Evolutionary conservation across 169 alveolate genomes (phyloP).

Genomic region (Eimeria necatrix): DNA sequence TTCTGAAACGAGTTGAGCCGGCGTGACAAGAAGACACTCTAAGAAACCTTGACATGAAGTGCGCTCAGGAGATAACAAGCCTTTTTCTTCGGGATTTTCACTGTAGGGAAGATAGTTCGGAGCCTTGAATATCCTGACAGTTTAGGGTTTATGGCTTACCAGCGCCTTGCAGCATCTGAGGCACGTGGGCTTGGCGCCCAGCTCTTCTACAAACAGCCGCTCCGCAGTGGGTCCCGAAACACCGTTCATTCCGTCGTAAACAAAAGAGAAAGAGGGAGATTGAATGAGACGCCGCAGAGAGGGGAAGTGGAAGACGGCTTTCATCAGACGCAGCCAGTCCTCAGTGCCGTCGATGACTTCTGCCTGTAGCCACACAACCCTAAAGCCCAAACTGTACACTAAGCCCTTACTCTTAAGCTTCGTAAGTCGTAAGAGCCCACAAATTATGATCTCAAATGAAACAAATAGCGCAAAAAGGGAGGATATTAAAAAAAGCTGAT

Average conservation of each 20-base stretch:
- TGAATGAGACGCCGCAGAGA: conserved; percentile 85
- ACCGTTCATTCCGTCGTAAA: conserved; percentile 95
- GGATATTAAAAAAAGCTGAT: too few species aligned
- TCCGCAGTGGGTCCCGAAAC: conserved; percentile 96
- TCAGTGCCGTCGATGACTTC: conserved; percentile 92
- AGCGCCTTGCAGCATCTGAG: conserved; percentile 40
- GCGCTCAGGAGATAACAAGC: too few species aligned
- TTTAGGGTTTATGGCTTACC: background rate
- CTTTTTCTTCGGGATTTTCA: too few species aligned
- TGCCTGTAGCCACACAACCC: conserved; percentile 79
- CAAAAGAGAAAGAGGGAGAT: conserved; percentile 91
- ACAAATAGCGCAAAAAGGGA: background rate
- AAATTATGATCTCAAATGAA: too few species aligned
- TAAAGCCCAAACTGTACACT: too few species aligned
- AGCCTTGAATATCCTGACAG: too few species aligned
- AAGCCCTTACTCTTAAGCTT: too few species aligned
- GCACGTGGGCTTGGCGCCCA: conserved; percentile 84
- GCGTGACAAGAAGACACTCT: too few species aligned
- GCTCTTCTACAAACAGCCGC: conserved; percentile 89
- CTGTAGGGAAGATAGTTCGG: too few species aligned
- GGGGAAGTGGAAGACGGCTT: conserved; percentile 93
- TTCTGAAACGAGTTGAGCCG: background rate
- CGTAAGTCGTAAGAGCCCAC: too few species aligned
- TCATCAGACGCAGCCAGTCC: conserved; percentile 91
- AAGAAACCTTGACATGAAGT: too few species aligned